A percentile compares a stretch with the other conserved stretches of the same genome.
Conservation (phyloP, 2,329 filamentous ascomycete species). For the Calonectria leucothoes region DNA sequence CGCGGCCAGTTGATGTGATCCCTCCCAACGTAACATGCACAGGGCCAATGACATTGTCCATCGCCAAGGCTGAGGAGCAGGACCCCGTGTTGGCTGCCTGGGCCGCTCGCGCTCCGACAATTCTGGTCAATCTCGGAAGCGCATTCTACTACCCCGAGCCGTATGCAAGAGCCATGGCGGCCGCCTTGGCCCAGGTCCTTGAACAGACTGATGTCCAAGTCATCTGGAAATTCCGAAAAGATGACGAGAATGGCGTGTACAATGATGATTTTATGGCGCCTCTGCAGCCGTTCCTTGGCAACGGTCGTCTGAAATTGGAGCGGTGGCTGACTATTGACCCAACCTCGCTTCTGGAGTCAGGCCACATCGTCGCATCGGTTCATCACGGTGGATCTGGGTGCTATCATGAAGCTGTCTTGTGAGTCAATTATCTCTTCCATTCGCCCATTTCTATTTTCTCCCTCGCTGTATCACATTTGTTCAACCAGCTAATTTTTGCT, state of each 20-base stretch:
- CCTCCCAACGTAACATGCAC: conserved; percentile 39
- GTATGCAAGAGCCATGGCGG: conserved; percentile 41
- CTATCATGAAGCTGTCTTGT: background rate
- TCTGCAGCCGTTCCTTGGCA: background rate
- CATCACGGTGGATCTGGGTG: background rate
- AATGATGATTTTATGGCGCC: background rate
- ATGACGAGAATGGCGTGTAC: background rate
- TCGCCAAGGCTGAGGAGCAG: conserved; percentile 46
- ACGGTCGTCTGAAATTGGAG: background rate
- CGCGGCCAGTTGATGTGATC: conserved; percentile 51
- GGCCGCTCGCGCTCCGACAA: conserved; percentile 53
- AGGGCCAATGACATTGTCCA: conserved; percentile 58
- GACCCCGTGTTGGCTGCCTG: conserved; percentile 57
- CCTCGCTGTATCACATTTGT: no score
- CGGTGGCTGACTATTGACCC: background rate
- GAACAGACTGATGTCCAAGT: background rate
- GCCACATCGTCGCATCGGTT: background rate
- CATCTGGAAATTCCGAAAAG: background rate
- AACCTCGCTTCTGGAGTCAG: background rate
- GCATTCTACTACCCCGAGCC: conserved; percentile 41
- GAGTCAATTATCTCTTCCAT: background rate
- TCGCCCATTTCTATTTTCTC: background rate
- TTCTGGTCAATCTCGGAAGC: conserved; percentile 62
- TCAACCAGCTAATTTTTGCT: no score
- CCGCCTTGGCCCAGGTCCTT: conserved; percentile 18